Evolutionary conservation across 345 rosid species (phyloP).

Genomic region (Carallia brachiata): DNA sequence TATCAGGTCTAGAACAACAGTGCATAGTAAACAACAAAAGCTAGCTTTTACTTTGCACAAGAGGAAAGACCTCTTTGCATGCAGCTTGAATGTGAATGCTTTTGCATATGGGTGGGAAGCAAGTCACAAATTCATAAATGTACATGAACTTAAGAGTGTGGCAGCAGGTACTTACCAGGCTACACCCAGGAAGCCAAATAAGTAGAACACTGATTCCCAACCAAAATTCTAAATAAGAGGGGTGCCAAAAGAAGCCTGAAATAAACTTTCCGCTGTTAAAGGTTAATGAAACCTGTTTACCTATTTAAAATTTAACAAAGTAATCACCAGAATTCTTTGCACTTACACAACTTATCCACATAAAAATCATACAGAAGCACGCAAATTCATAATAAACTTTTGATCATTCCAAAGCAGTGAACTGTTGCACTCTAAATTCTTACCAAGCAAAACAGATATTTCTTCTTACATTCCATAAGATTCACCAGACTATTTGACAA

Average conservation of each 20-base stretch:
- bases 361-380: no score
- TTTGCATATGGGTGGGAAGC: background rate
- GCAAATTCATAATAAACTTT: no score
- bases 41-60: slow-evolving; percentile 2
- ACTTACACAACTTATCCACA: no score
- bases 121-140: background rate
- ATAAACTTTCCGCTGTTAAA: slow-evolving; percentile 23
- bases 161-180: slow-evolving; percentile 60
- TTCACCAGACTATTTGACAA: background rate
- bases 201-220: slow-evolving; percentile 90
- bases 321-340: background rate
- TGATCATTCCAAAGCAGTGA: no score
- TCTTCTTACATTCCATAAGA: no score
- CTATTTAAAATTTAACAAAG: background rate
- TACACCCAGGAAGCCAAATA: slow-evolving; percentile 74
- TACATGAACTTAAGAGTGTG: background rate
- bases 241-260: slow-evolving; percentile 96
- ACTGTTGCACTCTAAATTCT: no score
- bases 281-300: slow-evolving; percentile 6
- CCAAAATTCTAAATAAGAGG: slow-evolving; percentile 76
- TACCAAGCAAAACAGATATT: no score
- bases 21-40: slow-evolving; percentile 3
- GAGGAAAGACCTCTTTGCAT: slow-evolving; percentile 1
- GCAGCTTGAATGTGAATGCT: background rate
- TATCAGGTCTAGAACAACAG: background rate